Evolutionary conservation across 1,139 yeast species (phyloP).

Genomic region (Yamadazyma taylorii): DNA sequence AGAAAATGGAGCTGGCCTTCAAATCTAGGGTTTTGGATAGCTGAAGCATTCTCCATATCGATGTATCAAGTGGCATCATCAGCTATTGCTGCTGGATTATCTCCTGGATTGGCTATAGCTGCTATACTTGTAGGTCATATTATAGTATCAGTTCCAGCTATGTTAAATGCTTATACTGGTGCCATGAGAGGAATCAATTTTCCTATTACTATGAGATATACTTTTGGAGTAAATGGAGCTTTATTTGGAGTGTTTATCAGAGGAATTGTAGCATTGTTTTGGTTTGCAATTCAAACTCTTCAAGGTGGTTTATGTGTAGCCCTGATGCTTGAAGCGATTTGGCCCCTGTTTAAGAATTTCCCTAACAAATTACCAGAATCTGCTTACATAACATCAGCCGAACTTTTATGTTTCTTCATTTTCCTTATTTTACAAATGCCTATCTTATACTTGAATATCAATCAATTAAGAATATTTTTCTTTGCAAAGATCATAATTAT

Average conservation of each 20-base stretch:
- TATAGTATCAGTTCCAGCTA: constrained; percentile 25
- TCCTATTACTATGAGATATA: constrained; percentile 18
- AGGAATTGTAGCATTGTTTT: constrained; percentile 22
- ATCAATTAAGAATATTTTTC: constrained; percentile 21
- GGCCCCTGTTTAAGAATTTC: constrained; percentile 17
- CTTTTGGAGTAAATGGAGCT: constrained; percentile 18
- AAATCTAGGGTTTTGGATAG: constrained; percentile 14
- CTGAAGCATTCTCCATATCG: constrained; percentile 15
- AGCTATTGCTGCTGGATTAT: constrained; percentile 13
- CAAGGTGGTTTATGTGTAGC: constrained; percentile 22
- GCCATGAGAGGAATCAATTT: constrained; percentile 21
- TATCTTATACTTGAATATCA: constrained; percentile 19
- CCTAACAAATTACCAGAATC: constrained; percentile 27
- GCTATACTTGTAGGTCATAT: constrained; percentile 19
- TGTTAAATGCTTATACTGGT: constrained; percentile 20
- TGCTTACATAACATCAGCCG: constrained; percentile 22
- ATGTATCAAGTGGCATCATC: constrained; percentile 16
- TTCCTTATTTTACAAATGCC: constrained; percentile 21
- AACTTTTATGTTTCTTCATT: constrained; percentile 25
- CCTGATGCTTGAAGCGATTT: constrained; percentile 14
- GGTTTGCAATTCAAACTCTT: constrained; percentile 25
- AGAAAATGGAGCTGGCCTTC: constrained; percentile 15
- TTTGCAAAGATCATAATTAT: constrained; percentile 18
- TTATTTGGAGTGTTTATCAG: constrained; percentile 20
- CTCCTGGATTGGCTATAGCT: constrained; percentile 19